Conservation (phyloP, 305 asterid genomes). For the Ilex paraguariensis region DNA sequence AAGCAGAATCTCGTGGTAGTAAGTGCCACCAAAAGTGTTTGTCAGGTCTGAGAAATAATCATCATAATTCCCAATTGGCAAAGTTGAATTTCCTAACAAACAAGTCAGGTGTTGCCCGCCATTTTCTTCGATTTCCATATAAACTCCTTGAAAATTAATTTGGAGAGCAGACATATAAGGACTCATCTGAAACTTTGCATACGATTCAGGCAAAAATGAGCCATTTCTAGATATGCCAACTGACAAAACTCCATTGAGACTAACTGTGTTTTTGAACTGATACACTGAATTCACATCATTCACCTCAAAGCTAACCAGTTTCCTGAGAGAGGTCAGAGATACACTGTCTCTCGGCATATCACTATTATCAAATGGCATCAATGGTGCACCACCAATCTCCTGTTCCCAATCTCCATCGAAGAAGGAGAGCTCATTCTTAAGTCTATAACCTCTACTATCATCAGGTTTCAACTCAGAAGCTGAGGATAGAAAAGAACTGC, state of each 20-base stretch:
- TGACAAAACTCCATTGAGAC: slow-evolving; percentile 5
- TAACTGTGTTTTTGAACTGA: slow-evolving; percentile 7
- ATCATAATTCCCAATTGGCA: not conserved
- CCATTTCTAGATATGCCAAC: too few relatives aligned
- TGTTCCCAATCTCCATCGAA: slow-evolving; percentile 16
- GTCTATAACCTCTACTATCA: slow-evolving; percentile 11
- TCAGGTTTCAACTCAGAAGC: slow-evolving; percentile 21
- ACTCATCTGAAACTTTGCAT: too few relatives aligned
- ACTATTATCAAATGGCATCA: slow-evolving; percentile 18
- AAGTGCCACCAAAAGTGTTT: not conserved
- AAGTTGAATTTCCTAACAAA: slow-evolving; percentile 18
- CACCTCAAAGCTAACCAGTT: slow-evolving; percentile 20
- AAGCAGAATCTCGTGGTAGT: not conserved
- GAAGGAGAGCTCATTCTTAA: slow-evolving; percentile 20
- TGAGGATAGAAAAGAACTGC: slow-evolving; percentile 19
- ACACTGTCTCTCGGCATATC: slow-evolving; percentile 8
- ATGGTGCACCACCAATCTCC: slow-evolving; percentile 7
- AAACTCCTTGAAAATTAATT: slow-evolving; percentile 17
- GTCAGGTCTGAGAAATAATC: not conserved
- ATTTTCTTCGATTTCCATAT: slow-evolving; percentile 7
- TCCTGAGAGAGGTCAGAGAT: not conserved
- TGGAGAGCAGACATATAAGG: slow-evolving; percentile 15
- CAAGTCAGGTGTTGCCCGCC: slow-evolving; percentile 17
- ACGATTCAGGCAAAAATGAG: too few relatives aligned
- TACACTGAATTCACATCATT: slow-evolving; percentile 14